Conservation (phyloP, 1,284 basidiomycete genomes). For the Cryptococcus sp. region DNA sequence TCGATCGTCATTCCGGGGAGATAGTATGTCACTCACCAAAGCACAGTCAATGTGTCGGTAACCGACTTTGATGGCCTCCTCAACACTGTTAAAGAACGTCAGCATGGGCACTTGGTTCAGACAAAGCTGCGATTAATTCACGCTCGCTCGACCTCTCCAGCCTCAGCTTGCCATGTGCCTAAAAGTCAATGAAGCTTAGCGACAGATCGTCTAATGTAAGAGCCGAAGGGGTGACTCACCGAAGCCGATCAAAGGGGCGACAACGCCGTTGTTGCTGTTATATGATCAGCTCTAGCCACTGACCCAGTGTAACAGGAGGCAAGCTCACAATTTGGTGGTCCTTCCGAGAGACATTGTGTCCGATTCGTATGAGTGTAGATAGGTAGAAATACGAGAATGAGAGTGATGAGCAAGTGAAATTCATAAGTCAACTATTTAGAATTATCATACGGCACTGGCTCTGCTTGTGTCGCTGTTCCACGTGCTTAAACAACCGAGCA, state of each 20-base stretch:
- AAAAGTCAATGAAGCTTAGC: neutral
- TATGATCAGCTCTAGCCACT: too few relatives aligned
- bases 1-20: slow-evolving; percentile 12
- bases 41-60: slow-evolving; percentile 81
- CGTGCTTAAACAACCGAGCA: too few relatives aligned
- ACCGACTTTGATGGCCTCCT: slow-evolving; percentile 68
- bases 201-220: neutral
- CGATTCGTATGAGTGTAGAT: too few relatives aligned
- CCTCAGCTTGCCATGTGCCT: slow-evolving; percentile 74
- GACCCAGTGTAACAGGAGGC: neutral
- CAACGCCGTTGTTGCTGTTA: slow-evolving; percentile 29
- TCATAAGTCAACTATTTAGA: too few relatives aligned
- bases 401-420: too few relatives aligned
- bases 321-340: neutral
- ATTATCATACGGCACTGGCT: too few relatives aligned
- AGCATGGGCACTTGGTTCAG: neutral
- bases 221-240: slow-evolving; percentile 33
- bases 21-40: slow-evolving; percentile 59
- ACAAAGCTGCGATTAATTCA: slow-evolving; percentile 2
- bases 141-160: slow-evolving; percentile 72
- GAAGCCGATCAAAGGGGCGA: slow-evolving; percentile 70
- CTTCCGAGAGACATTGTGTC: neutral
- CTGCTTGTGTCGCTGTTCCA: too few relatives aligned
- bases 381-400: too few relatives aligned
- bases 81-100: slow-evolving; percentile 54